Evolutionary conservation across 768 basidiomycete genomes (phyloP), one percentile per base, ranked within the genome.

Genomic region (Arthromyces matolae): DNA sequence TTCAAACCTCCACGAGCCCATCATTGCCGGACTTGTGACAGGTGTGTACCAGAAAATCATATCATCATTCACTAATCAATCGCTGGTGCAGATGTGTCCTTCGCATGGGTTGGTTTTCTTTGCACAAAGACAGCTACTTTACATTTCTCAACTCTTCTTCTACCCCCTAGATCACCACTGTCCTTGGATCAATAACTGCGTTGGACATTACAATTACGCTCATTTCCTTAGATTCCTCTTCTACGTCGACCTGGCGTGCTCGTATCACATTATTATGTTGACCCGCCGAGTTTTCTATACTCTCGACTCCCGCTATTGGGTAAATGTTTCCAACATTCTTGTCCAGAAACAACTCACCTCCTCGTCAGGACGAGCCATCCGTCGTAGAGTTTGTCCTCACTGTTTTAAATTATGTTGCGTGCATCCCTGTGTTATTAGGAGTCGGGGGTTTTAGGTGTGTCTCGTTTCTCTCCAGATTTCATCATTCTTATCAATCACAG

Each of bases 121-220:
- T 24, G 14, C n/a, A n/a, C n/a, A n/a, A n/a, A n/a, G n/a, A n/a
- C n/a, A n/a, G n/a, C n/a, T 19, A 10, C 23, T 22, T 42, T 10
- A 19, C 14, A 19, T 42, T 8, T 41, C 50, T 61, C 20, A 51
- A 20, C 45, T 18, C 29, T 53, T 33, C 14, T 8, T 16, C n/a
- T n/a, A n/a, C n/a, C n/a, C n/a, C n/a, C n/a, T 51, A 91, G 90
- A 93, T 63, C 90, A 93, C 59, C 90, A 93, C 60, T 92, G 90
- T 62, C 91, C 90, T 6, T 94, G 90, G 92, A 81, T 93, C 25
- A 86, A 92, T 64, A 97, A 93, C 57, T 95, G 94, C 60, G 87
- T 99, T 53, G 96, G 96, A 0, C 86, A 92, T 64, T 81, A 76
- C 69, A 99, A 97, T 64, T 84, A 96, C 54, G 87, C 86, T 1